Evolutionary conservation across 495 filamentous ascomycete species (phyloP), one percentile per base, ranked within the genome.

Genomic region (Geoglossum glabrum): DNA sequence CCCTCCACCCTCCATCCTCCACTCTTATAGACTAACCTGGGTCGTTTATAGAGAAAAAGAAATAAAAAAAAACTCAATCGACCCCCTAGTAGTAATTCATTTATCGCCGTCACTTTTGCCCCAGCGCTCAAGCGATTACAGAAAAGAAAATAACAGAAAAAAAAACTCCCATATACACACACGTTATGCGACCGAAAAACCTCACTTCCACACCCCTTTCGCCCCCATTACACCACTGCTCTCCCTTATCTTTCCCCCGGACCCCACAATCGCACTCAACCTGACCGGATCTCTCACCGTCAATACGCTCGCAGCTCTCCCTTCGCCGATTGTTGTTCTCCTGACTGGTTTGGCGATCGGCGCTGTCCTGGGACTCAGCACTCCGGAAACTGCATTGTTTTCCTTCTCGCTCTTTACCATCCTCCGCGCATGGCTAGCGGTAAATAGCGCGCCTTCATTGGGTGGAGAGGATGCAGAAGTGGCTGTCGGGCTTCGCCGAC

Each of bases 371-470:
- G 83, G 83, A 56, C 81, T 82, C 52, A 87, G 68, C 17, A 86
- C 81, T 51, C 74, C 76, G n/a, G n/a, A n/a, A 30, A 68, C 71
- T 54, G 76, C 79, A 63, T 64, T 74, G 43, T 66, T 65, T 36
- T 82, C 81, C 57, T 79, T 79, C 26, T 84, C 81, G 57, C 73
- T 76, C 68, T 78, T 82, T 25, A 81, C 80, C 81, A 87, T 85
- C 15, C 83, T 71, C 31, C 83, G 72, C 8, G 83, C 82, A 59
- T 85, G 82, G 19, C 77, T 77, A 27, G 82, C 79, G 5, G 81
- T 82, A 71, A 86, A 86, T 68, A 85, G 73, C 27, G 69, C 70
- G 59, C 73, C 72, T 54, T 82, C 81, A 50, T 69, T 76, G 0
- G 79, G 78, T 27, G 81, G 78, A 58, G 74, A 77, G 13, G 75